These are phyloP conservation scores for Fonsecaea nubica DNA, from an alignment of 2,329 filamentous ascomycete species.

Conservation along the genomic window DNA sequence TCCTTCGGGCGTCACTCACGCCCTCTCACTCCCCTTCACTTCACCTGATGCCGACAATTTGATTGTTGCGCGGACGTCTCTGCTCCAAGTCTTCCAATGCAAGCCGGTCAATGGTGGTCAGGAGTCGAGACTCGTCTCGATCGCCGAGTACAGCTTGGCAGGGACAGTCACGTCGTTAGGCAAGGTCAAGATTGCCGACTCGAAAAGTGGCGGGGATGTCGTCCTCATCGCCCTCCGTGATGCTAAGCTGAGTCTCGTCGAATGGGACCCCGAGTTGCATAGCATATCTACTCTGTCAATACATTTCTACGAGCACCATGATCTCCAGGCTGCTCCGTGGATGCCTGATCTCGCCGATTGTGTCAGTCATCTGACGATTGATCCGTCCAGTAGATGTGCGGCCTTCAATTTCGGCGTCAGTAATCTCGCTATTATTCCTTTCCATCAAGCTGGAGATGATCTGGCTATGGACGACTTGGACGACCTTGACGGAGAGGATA, in stretches of 20 bases:
- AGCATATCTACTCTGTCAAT: conserved; percentile 88
- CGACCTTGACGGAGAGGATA: conserved; percentile 75
- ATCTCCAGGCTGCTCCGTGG: conserved; percentile 82
- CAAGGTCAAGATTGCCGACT: conserved; percentile 73
- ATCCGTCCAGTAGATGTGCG: conserved; percentile 90
- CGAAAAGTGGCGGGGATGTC: conserved; percentile 81
- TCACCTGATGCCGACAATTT: conserved; percentile 80
- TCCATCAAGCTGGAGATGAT: conserved; percentile 84
- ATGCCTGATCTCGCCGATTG: conserved; percentile 75
- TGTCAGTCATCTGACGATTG: conserved; percentile 81
- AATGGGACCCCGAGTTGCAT: conserved; percentile 86
- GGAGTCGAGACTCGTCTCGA: conserved; percentile 79
- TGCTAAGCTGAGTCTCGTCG: conserved; percentile 88
- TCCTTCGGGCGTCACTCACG: conserved; percentile 92
- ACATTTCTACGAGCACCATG: conserved; percentile 97
- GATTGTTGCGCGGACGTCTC: conserved; percentile 86
- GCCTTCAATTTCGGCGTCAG: conserved; percentile 89
- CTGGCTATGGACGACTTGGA: conserved; percentile 86
- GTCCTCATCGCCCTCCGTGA: conserved; percentile 85
- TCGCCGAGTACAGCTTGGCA: conserved; percentile 81
- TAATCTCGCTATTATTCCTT: conserved; percentile 91
- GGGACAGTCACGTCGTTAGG: conserved; percentile 85
- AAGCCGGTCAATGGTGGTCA: conserved; percentile 62
- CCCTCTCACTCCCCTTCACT: conserved; percentile 77
- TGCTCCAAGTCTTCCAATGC: conserved; percentile 87